phyloP scores from a whole-genome alignment of 192 early-diverging fungal species.

The Thamnidium elegans region DNA sequence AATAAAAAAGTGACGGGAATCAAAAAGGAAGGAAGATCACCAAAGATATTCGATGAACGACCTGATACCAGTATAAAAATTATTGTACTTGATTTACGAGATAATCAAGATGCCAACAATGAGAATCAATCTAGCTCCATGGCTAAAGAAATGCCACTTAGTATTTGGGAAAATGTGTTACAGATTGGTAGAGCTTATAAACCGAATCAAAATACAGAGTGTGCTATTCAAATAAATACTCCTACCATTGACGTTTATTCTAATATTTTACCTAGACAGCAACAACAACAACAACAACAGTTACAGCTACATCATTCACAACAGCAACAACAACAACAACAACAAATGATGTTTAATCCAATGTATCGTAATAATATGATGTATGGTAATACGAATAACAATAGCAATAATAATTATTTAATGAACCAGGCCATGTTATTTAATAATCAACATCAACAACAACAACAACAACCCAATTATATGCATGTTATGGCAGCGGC shows the following conservation, averaged over 20 bases:
- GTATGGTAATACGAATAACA: neutral
- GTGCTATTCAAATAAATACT: neutral
- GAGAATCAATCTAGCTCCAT: neutral
- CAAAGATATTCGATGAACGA: neutral
- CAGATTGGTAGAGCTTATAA: neutral
- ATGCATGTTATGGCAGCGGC: neutral
- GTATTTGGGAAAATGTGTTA: neutral
- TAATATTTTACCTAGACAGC: neutral
- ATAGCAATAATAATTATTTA: neutral
- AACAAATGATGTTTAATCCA: neutral
- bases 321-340: neutral
- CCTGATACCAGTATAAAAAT: neutral
- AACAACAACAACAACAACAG: neutral
- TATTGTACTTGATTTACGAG: constrained; percentile 2
- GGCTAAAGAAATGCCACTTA: neutral
- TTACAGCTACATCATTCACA: neutral
- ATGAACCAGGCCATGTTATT: neutral
- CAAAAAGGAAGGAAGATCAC: neutral
- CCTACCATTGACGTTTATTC: neutral
- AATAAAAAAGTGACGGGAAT: constrained; percentile 1
- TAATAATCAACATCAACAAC: neutral
- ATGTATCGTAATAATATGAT: neutral
- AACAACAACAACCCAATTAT: constrained; percentile 1
- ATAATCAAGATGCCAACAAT: neutral
- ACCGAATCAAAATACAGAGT: neutral